These are phyloP conservation scores for Solanum chiquidenum DNA, from an alignment of 257 asterid species.

Conservation along the genomic window DNA sequence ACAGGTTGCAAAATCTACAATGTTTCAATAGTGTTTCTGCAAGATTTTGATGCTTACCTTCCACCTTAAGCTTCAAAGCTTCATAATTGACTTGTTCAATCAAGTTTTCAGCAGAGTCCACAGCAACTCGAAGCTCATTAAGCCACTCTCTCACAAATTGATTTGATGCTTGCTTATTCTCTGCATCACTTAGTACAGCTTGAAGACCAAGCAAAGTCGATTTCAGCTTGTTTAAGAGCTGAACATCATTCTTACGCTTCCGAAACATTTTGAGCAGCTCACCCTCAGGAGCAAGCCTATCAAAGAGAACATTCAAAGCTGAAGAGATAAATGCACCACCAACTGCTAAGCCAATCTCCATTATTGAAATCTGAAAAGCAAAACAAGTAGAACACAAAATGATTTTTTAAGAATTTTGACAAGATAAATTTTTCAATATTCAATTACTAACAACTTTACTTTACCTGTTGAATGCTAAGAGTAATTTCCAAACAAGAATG, in stretches of 20 bases:
- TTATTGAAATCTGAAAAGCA: not conserved
- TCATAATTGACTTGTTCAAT: not conserved
- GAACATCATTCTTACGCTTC: not conserved
- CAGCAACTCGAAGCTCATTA: too few species aligned
- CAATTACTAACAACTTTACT: not conserved
- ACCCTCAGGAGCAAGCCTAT: not conserved
- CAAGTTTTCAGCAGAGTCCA: slow-evolving; percentile 1
- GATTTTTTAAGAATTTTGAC: not conserved
- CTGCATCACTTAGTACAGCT: slow-evolving; percentile 11
- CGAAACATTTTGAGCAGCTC: not conserved
- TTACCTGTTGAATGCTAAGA: not conserved
- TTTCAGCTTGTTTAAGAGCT: not conserved
- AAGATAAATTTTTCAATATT: not conserved
- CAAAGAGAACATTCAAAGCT: not conserved
- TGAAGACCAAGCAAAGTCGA: not conserved
- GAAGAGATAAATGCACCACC: not conserved
- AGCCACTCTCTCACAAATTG: too few species aligned
- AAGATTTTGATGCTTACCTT: not conserved
- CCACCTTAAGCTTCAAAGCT: not conserved
- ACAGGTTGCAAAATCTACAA: not conserved
- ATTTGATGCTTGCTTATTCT: too few species aligned
- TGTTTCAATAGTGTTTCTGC: too few species aligned
- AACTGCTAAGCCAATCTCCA: not conserved
- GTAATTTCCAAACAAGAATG: not conserved
- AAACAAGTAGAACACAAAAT: not conserved